Evolutionary conservation across 768 basidiomycete genomes (phyloP).

Genomic region (Saitozyma sp.): DNA sequence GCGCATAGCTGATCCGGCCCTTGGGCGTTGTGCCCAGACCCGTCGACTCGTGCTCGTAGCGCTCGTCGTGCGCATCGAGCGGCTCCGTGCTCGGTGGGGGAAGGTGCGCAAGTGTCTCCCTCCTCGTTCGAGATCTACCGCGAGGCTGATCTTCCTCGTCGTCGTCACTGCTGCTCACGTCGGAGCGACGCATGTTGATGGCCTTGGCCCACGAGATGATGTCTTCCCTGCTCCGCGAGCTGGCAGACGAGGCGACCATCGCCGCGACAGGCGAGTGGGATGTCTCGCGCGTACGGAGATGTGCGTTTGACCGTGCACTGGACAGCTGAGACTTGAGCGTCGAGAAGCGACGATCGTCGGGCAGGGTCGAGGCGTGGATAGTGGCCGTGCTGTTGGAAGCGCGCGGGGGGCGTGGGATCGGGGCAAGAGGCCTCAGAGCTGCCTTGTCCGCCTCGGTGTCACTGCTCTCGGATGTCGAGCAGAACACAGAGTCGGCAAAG

Average conservation of each 20-base stretch:
- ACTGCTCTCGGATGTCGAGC: conserved; percentile 45
- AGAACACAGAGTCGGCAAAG: conserved; percentile 36
- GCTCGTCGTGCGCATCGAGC: conserved; percentile 16
- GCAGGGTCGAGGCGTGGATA: conserved; percentile 1
- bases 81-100: conserved; percentile 22
- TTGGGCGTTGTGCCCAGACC: conserved; percentile 39
- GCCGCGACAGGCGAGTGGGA: conserved; percentile 39
- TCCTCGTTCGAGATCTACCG: conserved; percentile 26
- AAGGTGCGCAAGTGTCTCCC: conserved; percentile 15
- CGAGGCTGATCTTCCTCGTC: conserved; percentile 9
- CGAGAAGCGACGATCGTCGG: conserved; percentile 6
- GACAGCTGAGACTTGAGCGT: conserved; percentile 11
- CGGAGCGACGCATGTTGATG: conserved; percentile 20
- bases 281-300: conserved; percentile 6
- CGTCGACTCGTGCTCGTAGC: conserved; percentile 3
- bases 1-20: conserved; percentile 32
- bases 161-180: conserved; percentile 4
- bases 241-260: conserved; percentile 40
- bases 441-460: conserved; percentile 21
- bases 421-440: background rate
- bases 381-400: background rate
- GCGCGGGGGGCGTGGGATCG: background rate
- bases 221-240: conserved; percentile 42
- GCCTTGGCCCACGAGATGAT: conserved; percentile 45
- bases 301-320: conserved; percentile 9